Conservation (phyloP, 2,329 filamentous ascomycete genomes). For the Spiromastix sp. region DNA sequence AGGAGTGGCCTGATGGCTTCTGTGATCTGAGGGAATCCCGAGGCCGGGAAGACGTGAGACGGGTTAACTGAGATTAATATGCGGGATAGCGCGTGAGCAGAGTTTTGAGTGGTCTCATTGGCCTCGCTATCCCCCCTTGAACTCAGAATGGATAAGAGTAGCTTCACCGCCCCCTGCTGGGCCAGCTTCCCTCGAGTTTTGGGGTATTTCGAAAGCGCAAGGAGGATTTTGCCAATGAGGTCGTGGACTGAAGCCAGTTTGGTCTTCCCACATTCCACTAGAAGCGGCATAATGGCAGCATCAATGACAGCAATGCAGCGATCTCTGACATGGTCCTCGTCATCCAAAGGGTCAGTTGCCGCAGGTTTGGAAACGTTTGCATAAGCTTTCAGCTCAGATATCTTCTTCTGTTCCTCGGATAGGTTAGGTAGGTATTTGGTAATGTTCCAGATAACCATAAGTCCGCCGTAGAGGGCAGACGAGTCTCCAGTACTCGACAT, state of each 20-base stretch:
- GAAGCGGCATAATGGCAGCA: slow-evolving; percentile 62
- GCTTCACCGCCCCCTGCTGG: slow-evolving; percentile 85
- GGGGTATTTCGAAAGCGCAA: slow-evolving; percentile 64
- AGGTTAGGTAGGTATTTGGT: slow-evolving; percentile 67
- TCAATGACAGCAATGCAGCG: slow-evolving; percentile 73
- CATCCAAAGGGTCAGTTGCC: slow-evolving; percentile 55
- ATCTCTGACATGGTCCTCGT: slow-evolving; percentile 62
- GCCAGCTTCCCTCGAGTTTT: slow-evolving; percentile 68
- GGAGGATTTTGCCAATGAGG: slow-evolving; percentile 67
- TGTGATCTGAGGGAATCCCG: slow-evolving; percentile 59
- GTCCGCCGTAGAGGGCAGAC: slow-evolving; percentile 68
- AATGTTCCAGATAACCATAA: slow-evolving; percentile 79
- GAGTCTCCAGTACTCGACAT: slow-evolving; percentile 48
- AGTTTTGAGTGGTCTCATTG: slow-evolving; percentile 41
- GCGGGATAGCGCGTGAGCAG: slow-evolving; percentile 71
- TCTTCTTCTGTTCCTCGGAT: slow-evolving; percentile 84
- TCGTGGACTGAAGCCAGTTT: slow-evolving; percentile 53
- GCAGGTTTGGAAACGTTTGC: slow-evolving; percentile 65
- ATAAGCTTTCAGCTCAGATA: slow-evolving; percentile 86
- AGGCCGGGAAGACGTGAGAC: slow-evolving; percentile 68
- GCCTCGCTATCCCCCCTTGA: slow-evolving; percentile 29
- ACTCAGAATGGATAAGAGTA: slow-evolving; percentile 61
- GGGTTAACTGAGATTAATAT: slow-evolving; percentile 83
- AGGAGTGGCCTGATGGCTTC: slow-evolving; percentile 76
- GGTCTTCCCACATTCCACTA: slow-evolving; percentile 64